Conservation (phyloP, 345 rosid species). For the Corchorus capsularis region DNA sequence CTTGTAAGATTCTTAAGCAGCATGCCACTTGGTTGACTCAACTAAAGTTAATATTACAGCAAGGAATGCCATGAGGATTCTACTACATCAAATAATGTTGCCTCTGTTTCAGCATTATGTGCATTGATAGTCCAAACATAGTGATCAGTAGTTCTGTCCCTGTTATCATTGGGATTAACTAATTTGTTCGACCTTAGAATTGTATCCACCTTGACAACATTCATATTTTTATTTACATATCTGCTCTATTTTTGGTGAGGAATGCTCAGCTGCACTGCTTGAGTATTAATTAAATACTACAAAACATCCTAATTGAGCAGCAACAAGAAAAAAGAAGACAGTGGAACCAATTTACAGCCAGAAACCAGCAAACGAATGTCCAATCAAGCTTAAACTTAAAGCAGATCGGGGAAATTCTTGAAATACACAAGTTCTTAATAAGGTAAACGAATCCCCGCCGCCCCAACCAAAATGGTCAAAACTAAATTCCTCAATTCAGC, state of each 20-base stretch:
- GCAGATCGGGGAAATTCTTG: background rate
- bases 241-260: too few relatives aligned
- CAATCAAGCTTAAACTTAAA: background rate
- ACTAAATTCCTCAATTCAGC: background rate
- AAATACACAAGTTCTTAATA: background rate
- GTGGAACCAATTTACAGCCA: background rate
- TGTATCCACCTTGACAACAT: background rate
- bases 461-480: background rate
- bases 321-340: background rate
- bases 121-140: conserved; percentile 8
- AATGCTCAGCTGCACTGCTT: too few relatives aligned
- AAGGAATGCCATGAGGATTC: background rate
- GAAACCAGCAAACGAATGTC: background rate
- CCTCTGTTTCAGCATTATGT: background rate
- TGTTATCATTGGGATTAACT: background rate
- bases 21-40: background rate
- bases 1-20: background rate
- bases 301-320: background rate
- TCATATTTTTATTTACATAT: too few relatives aligned
- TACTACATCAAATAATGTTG: background rate
- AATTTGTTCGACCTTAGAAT: background rate
- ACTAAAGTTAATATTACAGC: background rate
- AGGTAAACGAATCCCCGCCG: background rate
- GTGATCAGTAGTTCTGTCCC: background rate
- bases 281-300: too few relatives aligned